A percentile compares a stretch with the other conserved stretches of the same genome.
Evolutionary conservation across 1,139 yeast species (phyloP).

Genomic region (Candida sp.): DNA sequence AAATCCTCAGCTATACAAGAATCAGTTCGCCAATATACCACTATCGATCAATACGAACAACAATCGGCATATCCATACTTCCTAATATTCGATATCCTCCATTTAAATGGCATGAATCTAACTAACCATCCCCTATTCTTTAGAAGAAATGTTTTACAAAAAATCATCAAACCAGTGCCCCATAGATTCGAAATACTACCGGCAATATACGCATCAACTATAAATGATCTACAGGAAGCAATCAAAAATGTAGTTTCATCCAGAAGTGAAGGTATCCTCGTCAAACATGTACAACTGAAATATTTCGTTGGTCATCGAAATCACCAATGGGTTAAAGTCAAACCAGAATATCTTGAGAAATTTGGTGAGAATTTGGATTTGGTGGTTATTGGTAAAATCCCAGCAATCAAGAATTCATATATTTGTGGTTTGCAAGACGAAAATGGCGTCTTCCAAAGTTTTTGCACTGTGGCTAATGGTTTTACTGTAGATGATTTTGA

Average conservation of each 20-base stretch:
- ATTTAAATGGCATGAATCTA: constrained; percentile 61
- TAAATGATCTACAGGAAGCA: constrained; percentile 52
- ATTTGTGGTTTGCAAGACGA: constrained; percentile 61
- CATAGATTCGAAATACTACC: constrained; percentile 59
- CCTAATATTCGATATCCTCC: constrained; percentile 70
- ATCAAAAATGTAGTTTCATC: constrained; percentile 56
- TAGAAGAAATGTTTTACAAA: constrained; percentile 51
- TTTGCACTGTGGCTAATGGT: constrained; percentile 86
- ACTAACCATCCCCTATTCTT: constrained; percentile 51
- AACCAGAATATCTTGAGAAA: constrained; percentile 85
- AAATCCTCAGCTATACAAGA: constrained; percentile 66
- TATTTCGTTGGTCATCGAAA: constrained; percentile 62
- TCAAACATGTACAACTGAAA: constrained; percentile 60
- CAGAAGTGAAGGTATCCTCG: constrained; percentile 79
- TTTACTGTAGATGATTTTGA: constrained; percentile 62
- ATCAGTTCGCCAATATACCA: constrained; percentile 39
- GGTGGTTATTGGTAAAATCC: constrained; percentile 72
- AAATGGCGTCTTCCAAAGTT: constrained; percentile 43
- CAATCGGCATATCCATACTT: constrained; percentile 56
- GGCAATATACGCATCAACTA: constrained; percentile 38
- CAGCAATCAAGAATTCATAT: constrained; percentile 71
- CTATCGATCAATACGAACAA: constrained; percentile 33
- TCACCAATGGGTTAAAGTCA: constrained; percentile 77
- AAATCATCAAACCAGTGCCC: constrained; percentile 45
- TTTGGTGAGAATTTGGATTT: constrained; percentile 87